Percentiles rank a stretch among this genome's conserved stretches.
phyloP scores from a whole-genome alignment of 1,139 yeast species.

The Kodamaea plutei region DNA sequence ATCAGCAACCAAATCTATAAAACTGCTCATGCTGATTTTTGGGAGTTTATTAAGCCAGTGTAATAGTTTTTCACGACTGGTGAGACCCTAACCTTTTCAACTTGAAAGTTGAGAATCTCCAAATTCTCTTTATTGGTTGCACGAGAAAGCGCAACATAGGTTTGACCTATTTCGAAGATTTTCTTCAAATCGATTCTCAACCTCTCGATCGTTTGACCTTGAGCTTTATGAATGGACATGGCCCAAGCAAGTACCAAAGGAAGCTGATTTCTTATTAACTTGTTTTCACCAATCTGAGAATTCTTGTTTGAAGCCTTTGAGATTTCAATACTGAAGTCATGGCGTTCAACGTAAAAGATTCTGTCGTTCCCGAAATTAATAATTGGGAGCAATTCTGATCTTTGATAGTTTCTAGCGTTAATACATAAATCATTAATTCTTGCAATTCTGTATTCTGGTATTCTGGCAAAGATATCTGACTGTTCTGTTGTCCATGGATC shows the following conservation, averaged over 20 bases:
- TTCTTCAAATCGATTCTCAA: slow-evolving; percentile 69
- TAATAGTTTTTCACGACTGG: slow-evolving; percentile 67
- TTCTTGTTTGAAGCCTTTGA: slow-evolving; percentile 10
- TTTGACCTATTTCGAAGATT: slow-evolving; percentile 87
- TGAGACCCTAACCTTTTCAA: slow-evolving; percentile 59
- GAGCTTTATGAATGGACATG: slow-evolving; percentile 84
- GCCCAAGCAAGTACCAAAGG: slow-evolving; percentile 88
- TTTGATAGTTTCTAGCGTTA: slow-evolving; percentile 28
- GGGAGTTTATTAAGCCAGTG: slow-evolving; percentile 7
- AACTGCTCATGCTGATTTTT: neutral
- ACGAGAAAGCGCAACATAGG: slow-evolving; percentile 89
- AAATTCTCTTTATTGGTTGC: slow-evolving; percentile 73
- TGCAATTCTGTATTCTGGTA: slow-evolving; percentile 26
- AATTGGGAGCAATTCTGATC: slow-evolving; percentile 45
- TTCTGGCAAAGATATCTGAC: slow-evolving; percentile 25
- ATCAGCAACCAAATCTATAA: neutral
- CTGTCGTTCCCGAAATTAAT: slow-evolving; percentile 46
- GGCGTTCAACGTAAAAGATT: slow-evolving; percentile 55
- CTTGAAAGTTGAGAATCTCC: slow-evolving; percentile 70
- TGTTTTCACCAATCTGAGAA: slow-evolving; percentile 13
- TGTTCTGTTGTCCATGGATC: slow-evolving; percentile 40
- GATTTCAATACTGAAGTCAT: slow-evolving; percentile 57
- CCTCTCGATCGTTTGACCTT: slow-evolving; percentile 81
- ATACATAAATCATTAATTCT: slow-evolving; percentile 26
- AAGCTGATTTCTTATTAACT: slow-evolving; percentile 58